Evolutionary conservation across 2,329 filamentous ascomycete species (phyloP).

Genomic region (Trichocomaceae sp.): DNA sequence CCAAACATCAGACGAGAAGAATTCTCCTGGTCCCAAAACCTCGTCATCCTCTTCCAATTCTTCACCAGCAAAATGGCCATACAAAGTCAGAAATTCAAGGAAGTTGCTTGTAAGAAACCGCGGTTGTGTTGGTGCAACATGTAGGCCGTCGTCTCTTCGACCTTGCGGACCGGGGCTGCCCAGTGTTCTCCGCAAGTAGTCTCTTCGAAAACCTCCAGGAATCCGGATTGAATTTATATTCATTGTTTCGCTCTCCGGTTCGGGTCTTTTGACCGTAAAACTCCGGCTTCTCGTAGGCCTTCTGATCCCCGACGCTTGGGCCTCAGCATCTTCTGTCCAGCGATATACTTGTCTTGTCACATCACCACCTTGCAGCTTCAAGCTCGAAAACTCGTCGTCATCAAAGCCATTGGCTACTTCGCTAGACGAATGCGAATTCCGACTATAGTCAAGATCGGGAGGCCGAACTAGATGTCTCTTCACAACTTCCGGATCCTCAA

Average conservation of each 20-base stretch:
- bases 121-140: constrained; percentile 37
- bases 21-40: constrained; percentile 76
- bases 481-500: constrained; percentile 87
- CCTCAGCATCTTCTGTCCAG: constrained; percentile 85
- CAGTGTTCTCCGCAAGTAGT: constrained; percentile 74
- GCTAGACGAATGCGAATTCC: constrained; percentile 25
- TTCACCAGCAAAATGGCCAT: constrained; percentile 96
- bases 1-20: constrained; percentile 74
- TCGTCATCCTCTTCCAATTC: constrained; percentile 96
- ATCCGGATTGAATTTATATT: constrained; percentile 89
- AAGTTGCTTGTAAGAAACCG: constrained; percentile 84
- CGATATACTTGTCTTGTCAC: constrained; percentile 92
- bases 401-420: constrained; percentile 43
- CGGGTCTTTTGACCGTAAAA: constrained; percentile 69
- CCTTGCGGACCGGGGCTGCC: constrained; percentile 53
- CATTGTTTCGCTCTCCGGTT: constrained; percentile 70
- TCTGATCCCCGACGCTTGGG: constrained; percentile 46
- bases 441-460: constrained; percentile 35
- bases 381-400: constrained; percentile 81
- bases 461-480: constrained; percentile 80
- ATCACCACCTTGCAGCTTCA: constrained; percentile 88
- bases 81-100: constrained; percentile 88
- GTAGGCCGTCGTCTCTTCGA: constrained; percentile 30
- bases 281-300: constrained; percentile 76
- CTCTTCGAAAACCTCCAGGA: constrained; percentile 85